Evolutionary conservation across 2,329 filamentous ascomycete species (phyloP).

Genomic region (Pseudogymnoascus destructans): DNA sequence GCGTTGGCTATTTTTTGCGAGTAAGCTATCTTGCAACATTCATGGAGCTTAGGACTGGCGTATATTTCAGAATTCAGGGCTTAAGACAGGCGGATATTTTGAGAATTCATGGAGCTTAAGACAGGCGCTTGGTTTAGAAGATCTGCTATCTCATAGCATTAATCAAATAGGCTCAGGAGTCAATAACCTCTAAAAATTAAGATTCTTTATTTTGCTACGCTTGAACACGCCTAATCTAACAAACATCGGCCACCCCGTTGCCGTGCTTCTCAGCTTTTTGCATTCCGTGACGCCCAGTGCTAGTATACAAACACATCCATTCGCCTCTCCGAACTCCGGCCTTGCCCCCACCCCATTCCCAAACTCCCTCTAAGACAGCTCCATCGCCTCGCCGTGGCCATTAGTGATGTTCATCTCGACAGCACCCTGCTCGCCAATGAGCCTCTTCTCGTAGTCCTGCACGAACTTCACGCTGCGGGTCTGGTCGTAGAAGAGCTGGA

Average conservation of each 20-base stretch:
- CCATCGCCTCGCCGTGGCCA: constrained; percentile 55
- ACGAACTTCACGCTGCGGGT: constrained; percentile 83
- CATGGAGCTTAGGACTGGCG: neutral
- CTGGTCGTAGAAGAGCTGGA: constrained; percentile 87
- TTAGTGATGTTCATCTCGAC: constrained; percentile 55
- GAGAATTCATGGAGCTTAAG: neutral
- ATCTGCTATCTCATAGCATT: neutral
- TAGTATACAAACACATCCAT: constrained; percentile 9
- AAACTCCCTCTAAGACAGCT: constrained; percentile 27
- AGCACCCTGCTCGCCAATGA: constrained; percentile 75
- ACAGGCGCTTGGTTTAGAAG: neutral
- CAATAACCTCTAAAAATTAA: neutral
- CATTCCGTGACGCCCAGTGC: constrained; percentile 8
- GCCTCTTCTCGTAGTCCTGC: constrained; percentile 73
- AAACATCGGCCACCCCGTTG: constrained; percentile 8
- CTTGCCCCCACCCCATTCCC: neutral
- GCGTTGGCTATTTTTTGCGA: neutral
- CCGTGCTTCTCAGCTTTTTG: neutral
- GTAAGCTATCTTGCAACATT: neutral
- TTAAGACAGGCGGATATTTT: neutral
- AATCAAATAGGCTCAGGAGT: neutral
- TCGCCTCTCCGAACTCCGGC: constrained; percentile 5
- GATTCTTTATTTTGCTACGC: constrained; percentile 1
- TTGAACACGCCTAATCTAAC: constrained; percentile 8
- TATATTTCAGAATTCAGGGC: neutral